phyloP scores from a whole-genome alignment of 139 green algal species.

The Chlamydomonas applanata region DNA sequence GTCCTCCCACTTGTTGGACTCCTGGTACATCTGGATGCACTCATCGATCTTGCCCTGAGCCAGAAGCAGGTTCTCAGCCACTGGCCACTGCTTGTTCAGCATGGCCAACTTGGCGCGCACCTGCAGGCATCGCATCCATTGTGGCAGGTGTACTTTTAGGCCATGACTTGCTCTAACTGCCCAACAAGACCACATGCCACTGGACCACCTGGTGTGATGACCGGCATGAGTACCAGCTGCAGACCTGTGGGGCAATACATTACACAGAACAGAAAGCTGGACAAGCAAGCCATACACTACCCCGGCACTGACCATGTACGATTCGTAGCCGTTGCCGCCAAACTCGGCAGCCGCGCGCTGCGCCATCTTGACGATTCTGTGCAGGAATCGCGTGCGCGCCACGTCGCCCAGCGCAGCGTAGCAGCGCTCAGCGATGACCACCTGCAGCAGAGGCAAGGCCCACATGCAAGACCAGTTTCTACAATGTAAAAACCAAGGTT shows the following conservation, averaged over 20 bases:
- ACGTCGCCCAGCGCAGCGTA: conserved; percentile 73
- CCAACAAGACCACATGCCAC: too few species aligned
- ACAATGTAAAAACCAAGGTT: neutral
- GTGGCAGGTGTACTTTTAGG: too few species aligned
- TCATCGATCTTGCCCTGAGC: conserved; percentile 64
- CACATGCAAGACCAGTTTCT: neutral
- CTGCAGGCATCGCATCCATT: neutral
- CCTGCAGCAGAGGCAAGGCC: conserved; percentile 20
- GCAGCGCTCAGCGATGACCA: conserved; percentile 77
- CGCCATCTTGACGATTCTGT: conserved; percentile 41
- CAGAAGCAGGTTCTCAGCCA: conserved; percentile 69
- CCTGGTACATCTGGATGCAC: conserved; percentile 57
- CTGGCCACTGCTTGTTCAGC: conserved; percentile 66
- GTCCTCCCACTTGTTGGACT: conserved; percentile 62
- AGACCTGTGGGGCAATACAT: neutral
- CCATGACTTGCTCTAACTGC: too few species aligned
- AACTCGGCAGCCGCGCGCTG: conserved; percentile 18
- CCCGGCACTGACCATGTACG: conserved; percentile 15
- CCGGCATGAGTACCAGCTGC: neutral
- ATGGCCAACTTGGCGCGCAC: conserved; percentile 63
- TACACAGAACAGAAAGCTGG: too few species aligned
- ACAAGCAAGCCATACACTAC: too few species aligned
- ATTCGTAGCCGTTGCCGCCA: conserved; percentile 46
- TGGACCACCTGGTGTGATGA: neutral
- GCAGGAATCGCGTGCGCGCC: conserved; percentile 61